A percentile compares a stretch with the other conserved stretches of the same genome.
Conservation (phyloP, 148 eudicot genomes). For the Polygonum aviculare region DNA sequence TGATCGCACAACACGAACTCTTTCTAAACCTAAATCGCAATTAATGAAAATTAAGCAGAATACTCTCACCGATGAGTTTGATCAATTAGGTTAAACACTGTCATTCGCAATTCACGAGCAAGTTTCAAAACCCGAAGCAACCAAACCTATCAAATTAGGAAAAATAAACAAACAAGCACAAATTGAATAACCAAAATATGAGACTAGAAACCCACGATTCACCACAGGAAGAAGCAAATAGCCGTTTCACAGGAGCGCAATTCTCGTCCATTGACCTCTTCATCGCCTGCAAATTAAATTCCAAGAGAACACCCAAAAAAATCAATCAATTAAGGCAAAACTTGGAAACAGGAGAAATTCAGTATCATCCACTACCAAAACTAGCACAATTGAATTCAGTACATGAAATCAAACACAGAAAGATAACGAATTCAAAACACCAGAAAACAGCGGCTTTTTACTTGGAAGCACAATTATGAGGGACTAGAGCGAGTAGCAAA, state of each 20-base stretch:
- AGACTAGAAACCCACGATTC: slow-evolving; percentile 55
- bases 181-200: not conserved
- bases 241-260: slow-evolving; percentile 60
- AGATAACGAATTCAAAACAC: not conserved
- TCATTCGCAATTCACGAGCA: not conserved
- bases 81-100: slow-evolving; percentile 3
- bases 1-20: not conserved
- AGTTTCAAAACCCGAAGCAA: slow-evolving; percentile 10
- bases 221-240: slow-evolving; percentile 54
- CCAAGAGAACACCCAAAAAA: not conserved
- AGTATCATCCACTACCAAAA: not conserved
- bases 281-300: slow-evolving; percentile 26
- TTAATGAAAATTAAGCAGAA: not conserved
- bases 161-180: not conserved
- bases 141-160: not conserved
- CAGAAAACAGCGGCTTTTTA: slow-evolving; percentile 1
- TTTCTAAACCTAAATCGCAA: not conserved
- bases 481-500: not conserved
- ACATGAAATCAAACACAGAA: not conserved
- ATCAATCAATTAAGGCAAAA: slow-evolving; percentile 1
- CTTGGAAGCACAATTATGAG: not conserved
- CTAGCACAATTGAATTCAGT: not conserved
- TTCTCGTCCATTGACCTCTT: slow-evolving; percentile 72
- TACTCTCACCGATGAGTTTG: not conserved
- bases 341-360: not conserved